Base-by-base conservation (phyloP, 78 protist species). In the Dictyostelium intermedium region DNA sequence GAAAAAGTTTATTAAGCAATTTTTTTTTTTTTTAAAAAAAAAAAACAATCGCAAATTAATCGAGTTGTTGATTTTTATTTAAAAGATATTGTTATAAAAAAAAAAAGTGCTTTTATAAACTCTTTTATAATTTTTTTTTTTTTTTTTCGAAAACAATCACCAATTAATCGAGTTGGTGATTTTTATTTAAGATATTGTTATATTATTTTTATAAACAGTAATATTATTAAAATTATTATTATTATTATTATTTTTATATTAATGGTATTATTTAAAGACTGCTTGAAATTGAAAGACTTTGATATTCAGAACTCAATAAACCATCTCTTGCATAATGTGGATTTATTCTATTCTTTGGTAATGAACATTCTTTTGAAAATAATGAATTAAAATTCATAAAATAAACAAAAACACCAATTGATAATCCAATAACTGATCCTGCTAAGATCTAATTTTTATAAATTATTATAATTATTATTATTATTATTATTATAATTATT, bases 341-440 rank as follows among this genome's bases (percentile, higher is more conserved):
- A 89, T 80, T 78, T 7, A 89, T 47, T 50, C 93, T 56, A 47
- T 78, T 80, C 82, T 89, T 89, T 89, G 93, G 93, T 35, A 89
- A 35, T 13, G 82, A 6, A 35, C 93, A 89, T 11, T 89, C 87
- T 50, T 80, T 78, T 27, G 93, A 79, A 18, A 47, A 45, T 34
- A 89, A 23, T 3, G 80, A 35, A 70, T 89, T 89, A 16, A 69
- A 89, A 47, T 89, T 89, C 43, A 47, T 69, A 18, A 32, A 61
- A 80, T 89, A 89, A 43, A 89, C 70, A 89, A 89, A 89, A 10
- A 27, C 8, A 23, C 93, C 86, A 5, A 78, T 35, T 8, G 85
- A 1, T 27, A 89, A 35, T 20, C 93, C 93, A 89, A 89, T 60
- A 34, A 89, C 41, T 32, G 93, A 37, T 13, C 93, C 93, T 16